Conservation (phyloP, 768 basidiomycete genomes). For the Gelatoporia subvermispora region DNA sequence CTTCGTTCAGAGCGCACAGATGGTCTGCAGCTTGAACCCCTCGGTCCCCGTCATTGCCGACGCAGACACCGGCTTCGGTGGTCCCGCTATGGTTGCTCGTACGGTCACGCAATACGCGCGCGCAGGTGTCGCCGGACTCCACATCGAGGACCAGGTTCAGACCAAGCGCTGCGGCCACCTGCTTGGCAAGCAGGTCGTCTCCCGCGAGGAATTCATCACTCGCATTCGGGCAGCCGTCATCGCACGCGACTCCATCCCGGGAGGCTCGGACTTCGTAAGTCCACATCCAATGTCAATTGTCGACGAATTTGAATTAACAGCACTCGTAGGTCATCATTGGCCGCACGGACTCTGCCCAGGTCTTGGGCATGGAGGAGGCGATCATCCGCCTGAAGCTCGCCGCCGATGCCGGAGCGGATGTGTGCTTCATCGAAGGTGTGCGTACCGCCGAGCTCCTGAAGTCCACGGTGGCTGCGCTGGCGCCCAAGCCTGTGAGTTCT, state of each 20-base stretch:
- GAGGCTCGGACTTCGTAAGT: constrained; percentile 67
- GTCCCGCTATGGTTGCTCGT: constrained; percentile 69
- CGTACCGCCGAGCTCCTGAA: constrained; percentile 61
- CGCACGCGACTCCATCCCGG: constrained; percentile 72
- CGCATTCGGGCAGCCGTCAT: constrained; percentile 75
- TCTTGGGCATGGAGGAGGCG: constrained; percentile 76
- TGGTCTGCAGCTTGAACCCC: constrained; percentile 65
- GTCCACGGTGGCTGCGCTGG: constrained; percentile 59
- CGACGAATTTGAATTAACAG: neutral
- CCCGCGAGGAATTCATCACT: constrained; percentile 68
- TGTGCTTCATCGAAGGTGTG: constrained; percentile 80
- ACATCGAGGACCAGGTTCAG: constrained; percentile 82
- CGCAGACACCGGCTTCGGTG: constrained; percentile 78
- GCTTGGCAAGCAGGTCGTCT: constrained; percentile 78
- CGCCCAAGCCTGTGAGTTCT: constrained; percentile 58
- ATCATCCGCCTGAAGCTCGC: constrained; percentile 61
- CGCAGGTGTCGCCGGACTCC: constrained; percentile 68
- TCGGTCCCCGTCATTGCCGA: constrained; percentile 71
- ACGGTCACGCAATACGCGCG: constrained; percentile 68
- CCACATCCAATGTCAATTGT: neutral
- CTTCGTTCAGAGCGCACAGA: constrained; percentile 67
- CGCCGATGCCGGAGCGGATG: constrained; percentile 70
- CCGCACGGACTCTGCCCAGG: constrained; percentile 75
- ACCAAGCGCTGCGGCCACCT: constrained; percentile 80
- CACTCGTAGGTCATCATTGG: constrained; percentile 58